Base-by-base conservation (phyloP, 345 rosid species). In the Gynandropsis gynandra region DNA sequence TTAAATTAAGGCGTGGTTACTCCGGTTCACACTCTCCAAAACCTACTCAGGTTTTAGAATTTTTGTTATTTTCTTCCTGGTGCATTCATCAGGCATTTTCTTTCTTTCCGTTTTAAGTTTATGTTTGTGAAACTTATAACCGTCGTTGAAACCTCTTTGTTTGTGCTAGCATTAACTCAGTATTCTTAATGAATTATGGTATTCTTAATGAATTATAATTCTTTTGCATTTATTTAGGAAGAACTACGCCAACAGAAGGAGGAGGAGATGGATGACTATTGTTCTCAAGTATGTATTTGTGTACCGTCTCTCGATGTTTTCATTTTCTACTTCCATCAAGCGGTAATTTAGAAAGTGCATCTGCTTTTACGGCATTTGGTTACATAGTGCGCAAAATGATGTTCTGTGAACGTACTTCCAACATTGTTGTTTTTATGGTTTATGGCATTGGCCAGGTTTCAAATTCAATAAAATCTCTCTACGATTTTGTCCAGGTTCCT, bases 221-320 rank as follows among this genome's bases (percentile, higher is more conserved):
- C 36, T 29, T 50, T 14, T 67, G 52, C 48, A 48, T 61, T 19
- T 54, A 54, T 67, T 40, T 59, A 87, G 96, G 81, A 87, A 71
- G 98, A 87, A 71, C 54, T 80, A 50, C 86, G 86, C 15, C 97
- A 92, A 58, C 85, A 69, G 50, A 80, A 78, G 59, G 97, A 92
- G 71, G 98, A 92, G 76, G 88, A 82, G 59, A 81, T 92, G 74
- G 97, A 92, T 67, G 97, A 92, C 72, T 85, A 87, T 48, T 92
- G 94, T 55, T 92, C 98, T 56, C 82, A 87, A 87, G 98, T 87
- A 72, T 65, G 79, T 43, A 44, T 41, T 29, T 10, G 19, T 54
- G 7, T 40, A 40, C 29, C 39, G 4, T 16, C 19, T 46, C 32
- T 47, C 50, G 24, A 3, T 66, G 34, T n/a, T n/a, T n/a, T n/a